Evolutionary conservation across 768 basidiomycete species (phyloP).

Genomic region (Suillus subaureus): DNA sequence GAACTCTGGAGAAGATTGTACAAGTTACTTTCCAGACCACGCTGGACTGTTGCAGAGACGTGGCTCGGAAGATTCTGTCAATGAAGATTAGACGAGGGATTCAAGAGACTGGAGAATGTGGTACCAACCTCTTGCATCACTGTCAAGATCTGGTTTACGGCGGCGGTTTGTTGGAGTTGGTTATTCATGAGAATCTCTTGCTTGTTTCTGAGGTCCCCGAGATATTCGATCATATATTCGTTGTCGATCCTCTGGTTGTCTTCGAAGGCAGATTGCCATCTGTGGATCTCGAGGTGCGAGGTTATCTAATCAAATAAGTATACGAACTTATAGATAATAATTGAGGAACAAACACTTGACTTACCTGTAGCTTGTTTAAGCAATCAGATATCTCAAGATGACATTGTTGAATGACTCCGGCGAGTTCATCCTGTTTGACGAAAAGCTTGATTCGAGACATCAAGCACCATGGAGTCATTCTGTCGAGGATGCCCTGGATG

Average conservation of each 20-base stretch:
- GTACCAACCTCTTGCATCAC: constrained; percentile 50
- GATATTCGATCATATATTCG: constrained; percentile 41
- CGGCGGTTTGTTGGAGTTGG: constrained; percentile 35
- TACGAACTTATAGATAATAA: neutral
- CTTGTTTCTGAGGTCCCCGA: constrained; percentile 46
- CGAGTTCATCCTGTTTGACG: constrained; percentile 46
- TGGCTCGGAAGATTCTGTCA: constrained; percentile 26
- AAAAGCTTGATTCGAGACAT: constrained; percentile 45
- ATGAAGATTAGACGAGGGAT: constrained; percentile 6
- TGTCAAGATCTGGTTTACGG: constrained; percentile 45
- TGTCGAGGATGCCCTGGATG: constrained; percentile 38
- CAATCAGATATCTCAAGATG: constrained; percentile 49
- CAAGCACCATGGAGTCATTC: constrained; percentile 47
- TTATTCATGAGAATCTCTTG: constrained; percentile 38
- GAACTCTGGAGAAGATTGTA: constrained; percentile 52
- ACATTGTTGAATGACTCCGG: constrained; percentile 47
- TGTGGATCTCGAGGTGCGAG: constrained; percentile 47
- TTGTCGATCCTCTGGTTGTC: constrained; percentile 44
- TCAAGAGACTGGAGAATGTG: neutral
- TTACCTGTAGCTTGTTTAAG: constrained; percentile 49
- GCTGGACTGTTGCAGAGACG: constrained; percentile 28
- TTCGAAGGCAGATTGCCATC: constrained; percentile 50
- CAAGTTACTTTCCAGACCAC: constrained; percentile 49
- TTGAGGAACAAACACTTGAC: neutral
- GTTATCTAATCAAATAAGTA: constrained; percentile 37